Base-by-base conservation (phyloP, 2,329 filamentous ascomycete genomes). In the Aspergillus quadricinctus region DNA sequence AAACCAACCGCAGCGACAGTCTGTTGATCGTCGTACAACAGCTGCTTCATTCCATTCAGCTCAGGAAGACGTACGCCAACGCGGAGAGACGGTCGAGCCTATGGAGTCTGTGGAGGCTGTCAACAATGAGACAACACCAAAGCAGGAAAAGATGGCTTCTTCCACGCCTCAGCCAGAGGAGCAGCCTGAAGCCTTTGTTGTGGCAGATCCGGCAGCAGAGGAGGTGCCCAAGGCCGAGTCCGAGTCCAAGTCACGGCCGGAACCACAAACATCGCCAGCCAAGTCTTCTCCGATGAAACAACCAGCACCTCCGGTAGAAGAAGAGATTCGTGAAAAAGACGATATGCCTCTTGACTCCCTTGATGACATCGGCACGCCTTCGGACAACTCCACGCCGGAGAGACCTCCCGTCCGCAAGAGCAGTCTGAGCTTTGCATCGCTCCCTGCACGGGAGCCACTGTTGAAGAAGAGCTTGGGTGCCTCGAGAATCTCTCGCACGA, bases 401-500 rank as follows among this genome's bases (percentile, higher is more conserved):
- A 67, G 90, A 63, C 88, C 88, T 1, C 80, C 90, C 29, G 83
- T 95, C 63, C 87, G 93, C 58, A 97, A 97, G 80, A 96, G 92
- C 75, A 97, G 93, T 71, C 81, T 99, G 58, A 96, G 89, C 57
- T 97, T 99, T 75, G 91, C 94, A 40, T 91, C 94, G 19, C 80
- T 99, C 11, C 94, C 94, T 29, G 92, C 93, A 2, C 84, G 94
- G 59, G 93, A 97, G 68, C 93, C 93, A 37, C 79, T 97, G 52
- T 85, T 84, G 17, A 95, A 95, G 72, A 93, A 92, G 76, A 95
- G 89, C 70, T 84, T 92, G 67, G 92, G 87, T 17, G 72, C 82
- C 48, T 81, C 83, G 21, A 82, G 90, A 50, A 77, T 84, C 52
- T 92, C 90, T 23, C 82, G 90, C 58, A 89, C 85, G 6, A 96